These are phyloP conservation scores for Diaporthe capsici DNA, from an alignment of 2,329 filamentous ascomycete species.

Conservation along the genomic window DNA sequence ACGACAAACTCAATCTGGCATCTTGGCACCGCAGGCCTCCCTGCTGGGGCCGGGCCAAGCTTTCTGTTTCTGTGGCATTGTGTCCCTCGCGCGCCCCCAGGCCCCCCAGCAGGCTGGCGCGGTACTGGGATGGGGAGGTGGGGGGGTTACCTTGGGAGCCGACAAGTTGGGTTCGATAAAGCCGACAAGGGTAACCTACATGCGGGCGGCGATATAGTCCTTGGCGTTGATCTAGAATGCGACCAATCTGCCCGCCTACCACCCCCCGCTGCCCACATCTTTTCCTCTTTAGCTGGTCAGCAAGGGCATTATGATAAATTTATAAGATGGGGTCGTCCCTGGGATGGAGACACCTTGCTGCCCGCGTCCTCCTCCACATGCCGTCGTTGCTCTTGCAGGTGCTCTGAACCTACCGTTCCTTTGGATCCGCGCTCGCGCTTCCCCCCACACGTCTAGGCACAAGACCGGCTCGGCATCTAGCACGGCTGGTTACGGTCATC, in stretches of 20 bases:
- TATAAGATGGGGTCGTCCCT: constrained; percentile 32
- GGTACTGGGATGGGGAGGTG: neutral
- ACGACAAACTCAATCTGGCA: constrained; percentile 26
- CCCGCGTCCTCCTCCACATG: constrained; percentile 16
- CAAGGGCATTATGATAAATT: neutral
- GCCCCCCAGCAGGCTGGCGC: neutral
- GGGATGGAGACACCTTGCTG: neutral
- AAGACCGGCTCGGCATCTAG: constrained; percentile 25
- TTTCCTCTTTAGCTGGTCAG: neutral
- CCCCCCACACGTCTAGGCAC: constrained; percentile 12
- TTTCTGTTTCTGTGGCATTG: constrained; percentile 31
- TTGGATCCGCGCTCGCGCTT: constrained; percentile 21
- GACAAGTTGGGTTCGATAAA: constrained; percentile 23
- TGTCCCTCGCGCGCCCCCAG: no score
- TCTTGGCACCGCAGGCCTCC: constrained; percentile 17
- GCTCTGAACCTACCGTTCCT: constrained; percentile 22
- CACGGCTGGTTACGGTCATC: neutral
- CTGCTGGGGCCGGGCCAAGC: constrained; percentile 28
- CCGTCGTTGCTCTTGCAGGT: constrained; percentile 14
- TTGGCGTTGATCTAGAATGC: constrained; percentile 31
- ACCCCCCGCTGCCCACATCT: neutral
- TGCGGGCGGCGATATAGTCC: constrained; percentile 27
- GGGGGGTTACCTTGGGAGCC: constrained; percentile 25
- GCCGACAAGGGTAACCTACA: constrained; percentile 21
- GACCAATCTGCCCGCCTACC: constrained; percentile 1